phyloP scores from a whole-genome alignment of 495 filamentous ascomycete species.

The Pseudevernia furfuracea region DNA sequence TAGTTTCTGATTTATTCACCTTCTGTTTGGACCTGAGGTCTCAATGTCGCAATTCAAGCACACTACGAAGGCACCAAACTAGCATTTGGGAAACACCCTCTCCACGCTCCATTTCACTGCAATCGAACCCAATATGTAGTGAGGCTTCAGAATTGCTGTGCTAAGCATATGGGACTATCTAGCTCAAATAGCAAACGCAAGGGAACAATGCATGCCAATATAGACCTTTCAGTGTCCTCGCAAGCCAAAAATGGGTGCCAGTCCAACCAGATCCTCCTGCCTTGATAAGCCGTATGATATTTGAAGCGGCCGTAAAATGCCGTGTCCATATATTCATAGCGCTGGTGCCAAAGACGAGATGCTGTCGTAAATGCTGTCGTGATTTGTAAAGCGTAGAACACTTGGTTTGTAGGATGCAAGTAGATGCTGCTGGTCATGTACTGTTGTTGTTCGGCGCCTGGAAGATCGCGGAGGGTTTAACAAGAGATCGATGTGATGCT shows the following conservation, averaged over 20 bases:
- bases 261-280: not conserved
- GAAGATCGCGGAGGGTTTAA: no score
- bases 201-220: not conserved
- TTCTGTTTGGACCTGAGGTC: no score
- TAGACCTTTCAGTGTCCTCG: not conserved
- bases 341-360: not conserved
- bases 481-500: no score
- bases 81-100: no score
- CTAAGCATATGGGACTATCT: not conserved
- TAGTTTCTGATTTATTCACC: no score
- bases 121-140: no score
- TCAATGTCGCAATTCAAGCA: no score
- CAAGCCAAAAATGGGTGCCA: conserved; percentile 6
- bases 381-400: not conserved
- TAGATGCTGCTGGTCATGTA: not conserved
- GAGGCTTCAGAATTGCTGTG: not conserved
- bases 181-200: not conserved
- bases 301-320: not conserved
- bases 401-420: not conserved
- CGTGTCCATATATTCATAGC: not conserved
- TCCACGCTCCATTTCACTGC: not conserved
- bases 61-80: no score
- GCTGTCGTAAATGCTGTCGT: conserved; percentile 1
- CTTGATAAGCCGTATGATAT: not conserved
- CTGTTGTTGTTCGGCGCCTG: no score